Percentiles rank a stretch among this genome's conserved stretches.
phyloP scores from a whole-genome alignment of 768 basidiomycete species.

The Amanita fuliginea region DNA sequence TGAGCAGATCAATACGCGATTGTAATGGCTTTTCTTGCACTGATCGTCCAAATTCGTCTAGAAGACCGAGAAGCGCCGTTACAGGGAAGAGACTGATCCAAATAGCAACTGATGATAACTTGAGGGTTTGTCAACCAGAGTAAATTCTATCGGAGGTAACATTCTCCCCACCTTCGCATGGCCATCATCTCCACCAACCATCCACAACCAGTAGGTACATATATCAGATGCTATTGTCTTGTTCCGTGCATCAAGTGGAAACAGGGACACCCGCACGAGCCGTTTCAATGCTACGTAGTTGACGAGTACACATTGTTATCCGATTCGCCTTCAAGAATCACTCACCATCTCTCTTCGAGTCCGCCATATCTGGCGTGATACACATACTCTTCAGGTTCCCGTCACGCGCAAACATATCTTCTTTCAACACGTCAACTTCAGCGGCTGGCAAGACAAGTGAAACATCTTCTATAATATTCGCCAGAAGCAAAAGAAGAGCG shows the following conservation, averaged over 20 bases:
- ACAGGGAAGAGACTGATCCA: constrained; percentile 51
- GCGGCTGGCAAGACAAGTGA: constrained; percentile 14
- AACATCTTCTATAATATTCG: constrained; percentile 22
- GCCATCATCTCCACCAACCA: constrained; percentile 6
- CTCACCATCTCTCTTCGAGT: constrained; percentile 24
- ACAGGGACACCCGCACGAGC: constrained; percentile 29
- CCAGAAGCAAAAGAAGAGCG: constrained; percentile 27
- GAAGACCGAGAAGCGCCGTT: constrained; percentile 27
- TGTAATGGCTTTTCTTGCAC: constrained; percentile 5
- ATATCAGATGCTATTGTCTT: constrained; percentile 27
- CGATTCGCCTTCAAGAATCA: background rate
- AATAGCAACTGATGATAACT: constrained; percentile 19
- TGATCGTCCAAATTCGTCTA: constrained; percentile 25
- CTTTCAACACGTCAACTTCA: constrained; percentile 28
- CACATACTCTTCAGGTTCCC: constrained; percentile 24
- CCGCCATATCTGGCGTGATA: constrained; percentile 15
- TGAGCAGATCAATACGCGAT: constrained; percentile 16
- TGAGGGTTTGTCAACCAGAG: background rate
- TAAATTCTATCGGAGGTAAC: background rate
- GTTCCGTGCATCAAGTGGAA: constrained; percentile 25
- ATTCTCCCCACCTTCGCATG: constrained; percentile 4
- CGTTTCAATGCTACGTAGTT: constrained; percentile 28
- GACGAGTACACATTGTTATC: constrained; percentile 1
- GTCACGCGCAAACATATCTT: constrained; percentile 22
- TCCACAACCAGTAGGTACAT: constrained; percentile 31